These are phyloP conservation scores for Dactylorhiza incarnata DNA, from an alignment of 106 monocot genomes.

Conservation along the genomic window DNA sequence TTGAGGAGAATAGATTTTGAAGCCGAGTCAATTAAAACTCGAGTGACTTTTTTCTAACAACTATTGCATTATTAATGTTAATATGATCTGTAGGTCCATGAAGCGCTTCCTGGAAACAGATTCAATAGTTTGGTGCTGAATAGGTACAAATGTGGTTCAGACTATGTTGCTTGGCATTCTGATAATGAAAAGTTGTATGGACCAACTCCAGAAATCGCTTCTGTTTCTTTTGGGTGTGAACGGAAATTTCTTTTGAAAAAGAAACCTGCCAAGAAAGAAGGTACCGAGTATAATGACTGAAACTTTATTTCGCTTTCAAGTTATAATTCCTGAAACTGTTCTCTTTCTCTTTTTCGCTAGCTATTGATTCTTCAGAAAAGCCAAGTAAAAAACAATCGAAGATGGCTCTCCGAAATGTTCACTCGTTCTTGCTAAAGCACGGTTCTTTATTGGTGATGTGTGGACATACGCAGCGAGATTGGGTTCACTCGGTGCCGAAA, in stretches of 20 bases:
- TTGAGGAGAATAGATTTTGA: no score
- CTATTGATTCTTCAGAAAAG: slow-evolving; percentile 14
- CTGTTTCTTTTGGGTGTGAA: slow-evolving; percentile 90
- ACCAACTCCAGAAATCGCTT: slow-evolving; percentile 88
- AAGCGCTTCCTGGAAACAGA: slow-evolving; percentile 79
- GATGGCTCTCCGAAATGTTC: slow-evolving; percentile 30
- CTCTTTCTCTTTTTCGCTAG: background rate
- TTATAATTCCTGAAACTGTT: background rate
- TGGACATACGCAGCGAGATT: slow-evolving; percentile 86
- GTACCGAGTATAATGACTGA: slow-evolving; percentile 20
- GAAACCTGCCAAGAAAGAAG: slow-evolving; percentile 42
- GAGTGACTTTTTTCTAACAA: no score
- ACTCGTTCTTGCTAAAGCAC: slow-evolving; percentile 69
- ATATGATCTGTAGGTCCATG: slow-evolving; percentile 46
- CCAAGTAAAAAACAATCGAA: slow-evolving; percentile 30
- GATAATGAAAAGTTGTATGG: slow-evolving; percentile 97
- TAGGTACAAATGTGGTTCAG: slow-evolving; percentile 64
- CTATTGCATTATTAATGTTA: no score
- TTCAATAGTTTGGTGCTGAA: slow-evolving; percentile 73
- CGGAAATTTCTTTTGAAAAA: slow-evolving; percentile 72
- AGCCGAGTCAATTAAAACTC: no score
- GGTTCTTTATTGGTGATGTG: slow-evolving; percentile 88
- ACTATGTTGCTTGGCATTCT: slow-evolving; percentile 93
- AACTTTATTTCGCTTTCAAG: background rate
- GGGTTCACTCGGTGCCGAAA: slow-evolving; percentile 87